These are phyloP conservation scores for Podila clonocystis DNA, from an alignment of 192 early-diverging fungal genomes.

Conservation along the genomic window DNA sequence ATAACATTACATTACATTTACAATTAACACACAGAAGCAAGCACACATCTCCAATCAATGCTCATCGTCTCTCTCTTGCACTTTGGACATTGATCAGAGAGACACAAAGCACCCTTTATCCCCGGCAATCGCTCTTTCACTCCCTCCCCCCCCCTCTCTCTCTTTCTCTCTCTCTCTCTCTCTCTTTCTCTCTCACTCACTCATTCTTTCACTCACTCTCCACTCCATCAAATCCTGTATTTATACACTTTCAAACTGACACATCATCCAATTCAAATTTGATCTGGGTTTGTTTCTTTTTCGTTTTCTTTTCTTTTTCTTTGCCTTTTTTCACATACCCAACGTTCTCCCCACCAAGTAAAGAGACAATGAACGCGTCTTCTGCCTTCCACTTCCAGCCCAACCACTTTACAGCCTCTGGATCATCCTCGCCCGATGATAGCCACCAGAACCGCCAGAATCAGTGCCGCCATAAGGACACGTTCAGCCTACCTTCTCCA, in stretches of 20 bases:
- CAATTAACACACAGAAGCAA: no score
- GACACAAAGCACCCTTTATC: no score
- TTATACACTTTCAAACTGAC: no score
- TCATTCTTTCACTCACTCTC: not conserved
- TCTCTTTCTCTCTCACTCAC: no score
- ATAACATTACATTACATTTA: not conserved
- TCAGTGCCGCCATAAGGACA: not conserved
- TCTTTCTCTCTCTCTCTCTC: not conserved
- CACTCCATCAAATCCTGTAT: not conserved
- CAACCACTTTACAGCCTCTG: not conserved
- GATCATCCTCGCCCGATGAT: constrained; percentile 1
- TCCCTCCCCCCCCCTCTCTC: not conserved
- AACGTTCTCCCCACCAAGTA: not conserved
- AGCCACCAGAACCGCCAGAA: not conserved
- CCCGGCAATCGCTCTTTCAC: not conserved
- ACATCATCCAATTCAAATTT: no score
- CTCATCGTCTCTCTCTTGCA: no score
- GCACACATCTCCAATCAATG: no score
- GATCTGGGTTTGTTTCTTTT: no score
- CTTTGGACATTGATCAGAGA: no score
- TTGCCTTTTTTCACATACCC: not conserved
- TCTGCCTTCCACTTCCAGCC: constrained; percentile 4
- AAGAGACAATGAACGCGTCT: constrained; percentile 5
- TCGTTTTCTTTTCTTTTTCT: not conserved
- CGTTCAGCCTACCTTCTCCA: not conserved